These are phyloP conservation scores for Graphilbum sp. DNA, from an alignment of 2,329 filamentous ascomycete genomes.

Conservation along the genomic window DNA sequence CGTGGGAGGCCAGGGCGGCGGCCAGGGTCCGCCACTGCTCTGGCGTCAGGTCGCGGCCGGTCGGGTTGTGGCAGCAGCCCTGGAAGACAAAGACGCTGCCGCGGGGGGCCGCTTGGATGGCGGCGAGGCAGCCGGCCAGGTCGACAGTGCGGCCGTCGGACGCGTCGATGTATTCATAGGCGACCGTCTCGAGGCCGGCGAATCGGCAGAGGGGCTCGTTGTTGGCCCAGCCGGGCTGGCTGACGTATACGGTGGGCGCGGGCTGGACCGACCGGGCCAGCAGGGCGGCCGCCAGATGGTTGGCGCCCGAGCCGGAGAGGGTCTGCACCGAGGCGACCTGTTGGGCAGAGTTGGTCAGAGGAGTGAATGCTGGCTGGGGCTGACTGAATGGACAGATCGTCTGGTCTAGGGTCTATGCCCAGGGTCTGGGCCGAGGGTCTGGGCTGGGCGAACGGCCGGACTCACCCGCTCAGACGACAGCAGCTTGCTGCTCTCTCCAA, in stretches of 20 bases:
- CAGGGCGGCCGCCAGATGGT: constrained; percentile 18
- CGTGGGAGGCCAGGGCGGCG: constrained; percentile 8
- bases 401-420: too few species aligned
- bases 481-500: too few species aligned
- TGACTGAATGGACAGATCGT: too few species aligned
- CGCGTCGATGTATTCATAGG: constrained; percentile 17
- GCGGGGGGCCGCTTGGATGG: constrained; percentile 11
- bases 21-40: constrained; percentile 17
- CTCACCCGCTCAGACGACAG: too few species aligned
- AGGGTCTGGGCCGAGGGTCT: too few species aligned
- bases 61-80: constrained; percentile 21
- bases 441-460: too few species aligned
- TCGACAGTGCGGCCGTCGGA: constrained; percentile 12
- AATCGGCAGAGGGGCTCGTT: constrained; percentile 16
- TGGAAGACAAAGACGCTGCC: constrained; percentile 20
- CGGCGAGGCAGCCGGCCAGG: constrained; percentile 12
- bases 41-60: constrained; percentile 16
- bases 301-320: constrained; percentile 21
- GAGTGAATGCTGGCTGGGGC: too few species aligned
- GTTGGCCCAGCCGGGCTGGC: constrained; percentile 18
- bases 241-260: constrained; percentile 15
- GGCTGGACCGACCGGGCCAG: constrained; percentile 12
- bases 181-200: constrained; percentile 14
- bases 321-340: constrained; percentile 20
- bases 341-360: too few species aligned